phyloP scores from a whole-genome alignment of 805 yeast species.

The Zygosaccharomyces pseudorouxii region DNA sequence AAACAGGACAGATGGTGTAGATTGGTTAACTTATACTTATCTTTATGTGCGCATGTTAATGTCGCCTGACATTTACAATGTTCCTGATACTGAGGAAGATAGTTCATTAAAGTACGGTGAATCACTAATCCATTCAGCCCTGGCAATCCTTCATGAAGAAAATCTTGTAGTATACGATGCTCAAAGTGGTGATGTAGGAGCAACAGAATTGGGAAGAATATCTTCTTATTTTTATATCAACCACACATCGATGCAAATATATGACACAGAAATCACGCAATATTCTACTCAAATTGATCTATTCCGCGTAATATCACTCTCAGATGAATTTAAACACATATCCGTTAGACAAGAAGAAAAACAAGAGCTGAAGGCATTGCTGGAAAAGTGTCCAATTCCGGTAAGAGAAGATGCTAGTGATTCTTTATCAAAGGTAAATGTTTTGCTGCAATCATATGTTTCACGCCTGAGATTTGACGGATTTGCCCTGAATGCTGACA shows the following conservation, averaged over 20 bases:
- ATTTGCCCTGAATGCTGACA: constrained; percentile 86
- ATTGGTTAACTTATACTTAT: constrained; percentile 79
- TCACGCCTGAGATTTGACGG: constrained; percentile 75
- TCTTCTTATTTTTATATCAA: constrained; percentile 84
- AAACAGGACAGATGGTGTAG: constrained; percentile 58
- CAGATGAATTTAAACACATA: constrained; percentile 80
- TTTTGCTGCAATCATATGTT: constrained; percentile 81
- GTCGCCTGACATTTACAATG: constrained; percentile 71
- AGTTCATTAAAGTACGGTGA: constrained; percentile 49
- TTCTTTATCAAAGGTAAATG: constrained; percentile 71
- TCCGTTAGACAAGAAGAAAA: constrained; percentile 86
- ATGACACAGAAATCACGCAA: constrained; percentile 58
- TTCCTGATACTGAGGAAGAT: constrained; percentile 59
- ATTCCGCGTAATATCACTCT: constrained; percentile 67
- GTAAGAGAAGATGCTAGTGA: constrained; percentile 67
- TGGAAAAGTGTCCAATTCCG: constrained; percentile 81
- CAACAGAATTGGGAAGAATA: constrained; percentile 74
- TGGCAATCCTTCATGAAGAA: constrained; percentile 50
- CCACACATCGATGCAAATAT: constrained; percentile 65
- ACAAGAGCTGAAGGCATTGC: constrained; percentile 60
- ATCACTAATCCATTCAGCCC: constrained; percentile 74
- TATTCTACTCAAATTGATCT: constrained; percentile 68
- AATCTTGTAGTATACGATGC: constrained; percentile 59
- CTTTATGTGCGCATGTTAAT: constrained; percentile 71
- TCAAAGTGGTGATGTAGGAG: constrained; percentile 42